Evolutionary conservation across 2,329 filamentous ascomycete species (phyloP), one percentile per base, ranked within the genome.

Genomic region (Colletotrichum gloeosporioides): DNA sequence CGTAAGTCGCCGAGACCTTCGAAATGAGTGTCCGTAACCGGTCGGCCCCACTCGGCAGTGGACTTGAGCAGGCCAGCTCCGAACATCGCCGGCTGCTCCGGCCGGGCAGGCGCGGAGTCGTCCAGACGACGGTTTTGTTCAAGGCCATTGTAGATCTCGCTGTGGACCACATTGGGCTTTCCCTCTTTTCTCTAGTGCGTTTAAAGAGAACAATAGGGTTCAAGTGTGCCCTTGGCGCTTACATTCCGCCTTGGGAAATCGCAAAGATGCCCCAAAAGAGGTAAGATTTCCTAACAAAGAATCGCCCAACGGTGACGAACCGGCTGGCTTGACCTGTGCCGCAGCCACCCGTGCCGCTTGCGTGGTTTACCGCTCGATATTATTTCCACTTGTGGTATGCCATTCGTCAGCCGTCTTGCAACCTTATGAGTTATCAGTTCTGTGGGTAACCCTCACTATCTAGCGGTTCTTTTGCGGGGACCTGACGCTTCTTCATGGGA

Each of bases 301-400:
- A 59, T 59, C 12, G 27, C 27, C 0, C 25, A 29, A 59, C 25
- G 16, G 9, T 22, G 25, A 29, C 8, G 16, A 9, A 1, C 10
- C n/a, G n/a, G 44, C 44, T 53, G n/a, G 44, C 44, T 22, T 53
- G 10, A 12, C 1, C 10, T 53, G n/a, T 22, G 44, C 44, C n/a
- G 10, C n/a, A 22, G 44, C 44, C 10, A 53, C 44, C 44, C n/a
- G n/a, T 22, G 44, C 22, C 10, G n/a, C n/a, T 53, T 53, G 6
- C 6, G 22, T 53, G n/a, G n/a, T 22, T 0, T 53, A 13, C 0
- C 0, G 10, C 10, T 22, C n/a, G 44, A 53, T n/a, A 4, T 22
- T 53, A 1, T 53, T 53, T 53, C 44, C n/a, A 25, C n/a, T 53
- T 53, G 1, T 13, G 44, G n/a, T 3, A 22, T 53, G n/a, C n/a